Conservation (phyloP, 2,329 filamentous ascomycete species). For the Diaporthe nobilis region DNA sequence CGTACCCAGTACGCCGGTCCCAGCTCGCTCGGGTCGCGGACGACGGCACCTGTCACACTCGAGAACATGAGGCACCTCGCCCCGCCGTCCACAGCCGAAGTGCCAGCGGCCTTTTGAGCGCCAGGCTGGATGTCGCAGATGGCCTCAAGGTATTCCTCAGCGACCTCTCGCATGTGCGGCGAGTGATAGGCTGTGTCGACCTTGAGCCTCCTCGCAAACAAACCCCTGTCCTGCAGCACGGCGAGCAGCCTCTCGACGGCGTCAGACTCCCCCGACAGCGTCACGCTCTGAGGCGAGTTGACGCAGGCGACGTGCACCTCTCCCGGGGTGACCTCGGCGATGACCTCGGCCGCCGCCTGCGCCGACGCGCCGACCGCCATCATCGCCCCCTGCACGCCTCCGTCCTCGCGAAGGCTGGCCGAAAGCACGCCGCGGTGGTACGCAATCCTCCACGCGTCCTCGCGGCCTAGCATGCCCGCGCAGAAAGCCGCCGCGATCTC, state of each 20-base stretch:
- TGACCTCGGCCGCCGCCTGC: slow-evolving; percentile 25
- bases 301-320: slow-evolving; percentile 43
- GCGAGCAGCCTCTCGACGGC: slow-evolving; percentile 45
- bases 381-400: slow-evolving; percentile 40
- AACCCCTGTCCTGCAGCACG: slow-evolving; percentile 36
- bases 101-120: background rate
- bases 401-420: background rate
- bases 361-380: slow-evolving; percentile 40
- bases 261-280: slow-evolving; percentile 49
- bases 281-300: slow-evolving; percentile 48
- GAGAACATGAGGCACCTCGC: slow-evolving; percentile 25
- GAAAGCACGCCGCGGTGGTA: slow-evolving; percentile 48
- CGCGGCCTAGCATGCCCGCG: slow-evolving; percentile 4
- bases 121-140: background rate
- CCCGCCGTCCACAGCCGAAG: background rate
- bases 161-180: slow-evolving; percentile 50
- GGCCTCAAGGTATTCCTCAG: slow-evolving; percentile 44
- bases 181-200: slow-evolving; percentile 54
- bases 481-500: slow-evolving; percentile 35
- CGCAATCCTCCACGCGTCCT: slow-evolving; percentile 49
- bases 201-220: slow-evolving; percentile 51
- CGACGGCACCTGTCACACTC: background rate
- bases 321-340: slow-evolving; percentile 40
- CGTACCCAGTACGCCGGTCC: slow-evolving; percentile 48
- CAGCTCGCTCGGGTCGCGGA: slow-evolving; percentile 8